Evolutionary conservation across 2,329 filamentous ascomycete species (phyloP), one percentile per base, ranked within the genome.

Genomic region (Coleophoma crateriformis): DNA sequence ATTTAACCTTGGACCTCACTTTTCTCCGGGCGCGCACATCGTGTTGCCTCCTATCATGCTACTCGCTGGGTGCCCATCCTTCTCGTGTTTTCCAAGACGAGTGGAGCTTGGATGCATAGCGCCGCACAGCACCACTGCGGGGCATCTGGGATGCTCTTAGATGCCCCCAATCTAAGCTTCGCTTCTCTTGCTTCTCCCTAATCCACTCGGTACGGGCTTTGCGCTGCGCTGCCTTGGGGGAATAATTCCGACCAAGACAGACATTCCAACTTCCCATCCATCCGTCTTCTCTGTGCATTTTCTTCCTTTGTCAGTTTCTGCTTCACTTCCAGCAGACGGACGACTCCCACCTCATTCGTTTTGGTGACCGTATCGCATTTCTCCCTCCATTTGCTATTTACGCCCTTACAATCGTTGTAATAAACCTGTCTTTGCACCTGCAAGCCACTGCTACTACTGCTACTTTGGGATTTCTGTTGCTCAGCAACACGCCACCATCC

Each of bases 311-410:
- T 27, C 6, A 7, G 6, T 7, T 27, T 27, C 27, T 27, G 27
- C 27, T 27, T 27, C 27, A 3, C 8, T 27, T 27, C 27, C 3
- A 27, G 27, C 27, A 27, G 27, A 27, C 27, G 8, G 27, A 27
- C 27, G 27, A 27, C 20, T 48, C 50, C 70, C 69, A 69, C 72
- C 72, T 81, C 80, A 78, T 72, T 84, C 79, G 79, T 73, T 82
- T 70, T 74, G 75, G 74, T 73, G 72, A 19, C 19, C 19, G 70
- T 64, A 69, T 70, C 62, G 53, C 42, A 35, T 64, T 51, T 33
- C 47, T 51, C 63, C 48, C 47, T 45, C 54, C 51, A 45, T 55
- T 51, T 44, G 44, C 45, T 52, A 51, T 48, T 47, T 27, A 50
- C 51, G 27, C 32, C 47, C 20, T 27, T 44, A 22, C 41, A 44